A percentile compares a stretch with the other conserved stretches of the same genome.
Evolutionary conservation across 257 asterid genomes (phyloP).

Genomic region (Gynochthodes officinalis): DNA sequence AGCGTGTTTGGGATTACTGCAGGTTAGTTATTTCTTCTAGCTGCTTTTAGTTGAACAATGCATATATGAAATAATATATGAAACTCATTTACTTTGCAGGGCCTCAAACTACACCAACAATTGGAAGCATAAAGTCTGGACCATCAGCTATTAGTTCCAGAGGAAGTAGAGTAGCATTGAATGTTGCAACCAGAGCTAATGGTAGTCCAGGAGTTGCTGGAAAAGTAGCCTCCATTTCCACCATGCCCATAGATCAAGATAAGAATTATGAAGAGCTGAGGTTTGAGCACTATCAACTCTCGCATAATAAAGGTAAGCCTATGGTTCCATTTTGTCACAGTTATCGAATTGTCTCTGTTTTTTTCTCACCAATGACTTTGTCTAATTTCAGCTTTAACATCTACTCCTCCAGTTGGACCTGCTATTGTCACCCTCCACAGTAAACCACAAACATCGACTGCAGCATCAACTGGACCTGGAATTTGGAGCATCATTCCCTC

Average conservation of each 20-base stretch:
- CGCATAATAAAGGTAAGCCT: not conserved
- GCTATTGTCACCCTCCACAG: not conserved
- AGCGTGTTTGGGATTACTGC: not conserved
- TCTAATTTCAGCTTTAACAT: not conserved
- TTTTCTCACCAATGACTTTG: not conserved
- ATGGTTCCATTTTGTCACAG: not conserved
- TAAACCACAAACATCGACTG: not conserved
- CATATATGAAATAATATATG: not conserved
- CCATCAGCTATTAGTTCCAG: conserved; percentile 7
- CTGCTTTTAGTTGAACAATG: not conserved
- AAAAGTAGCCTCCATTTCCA: conserved; percentile 64
- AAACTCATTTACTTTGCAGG: not conserved
- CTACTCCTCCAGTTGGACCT: not conserved
- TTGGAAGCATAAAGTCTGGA: not conserved
- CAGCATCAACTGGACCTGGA: conserved; percentile 1
- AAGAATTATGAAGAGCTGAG: conserved; percentile 85
- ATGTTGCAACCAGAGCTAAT: conserved; percentile 49
- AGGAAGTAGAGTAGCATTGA: conserved; percentile 59
- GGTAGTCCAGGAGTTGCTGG: conserved; percentile 41
- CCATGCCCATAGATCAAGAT: conserved; percentile 56
- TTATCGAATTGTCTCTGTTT: not conserved
- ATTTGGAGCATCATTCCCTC: not conserved
- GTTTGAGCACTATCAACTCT: conserved; percentile 67
- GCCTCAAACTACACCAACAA: not conserved
- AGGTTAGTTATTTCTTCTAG: not conserved